Conservation (phyloP, 306 rosid species). For the Fagus sylvatica region DNA sequence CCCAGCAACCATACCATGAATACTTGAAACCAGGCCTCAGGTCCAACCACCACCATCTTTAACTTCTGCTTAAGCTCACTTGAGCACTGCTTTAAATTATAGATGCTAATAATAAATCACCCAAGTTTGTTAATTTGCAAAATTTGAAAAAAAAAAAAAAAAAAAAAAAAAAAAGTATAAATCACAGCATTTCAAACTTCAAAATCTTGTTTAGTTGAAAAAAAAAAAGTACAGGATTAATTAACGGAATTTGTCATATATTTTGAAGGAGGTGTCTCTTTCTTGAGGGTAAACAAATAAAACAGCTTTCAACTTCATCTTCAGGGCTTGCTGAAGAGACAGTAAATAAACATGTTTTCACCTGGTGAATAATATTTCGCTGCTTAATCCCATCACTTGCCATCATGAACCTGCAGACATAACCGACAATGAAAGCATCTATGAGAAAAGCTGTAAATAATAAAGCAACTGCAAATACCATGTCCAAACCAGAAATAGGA, state of each 20-base stretch:
- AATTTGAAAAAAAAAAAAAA: background rate
- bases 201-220: background rate
- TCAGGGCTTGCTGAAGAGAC: background rate
- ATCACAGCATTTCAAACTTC: background rate
- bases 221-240: background rate
- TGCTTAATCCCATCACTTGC: conserved; percentile 96
- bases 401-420: conserved; percentile 75
- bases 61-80: too few species aligned
- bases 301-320: background rate
- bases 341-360: conserved; percentile 15
- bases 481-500: background rate
- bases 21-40: background rate
- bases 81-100: too few species aligned
- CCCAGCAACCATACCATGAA: background rate
- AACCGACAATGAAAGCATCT: conserved; percentile 25
- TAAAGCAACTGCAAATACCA: background rate
- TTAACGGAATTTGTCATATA: too few species aligned
- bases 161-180: background rate
- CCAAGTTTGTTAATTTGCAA: background rate
- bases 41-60: background rate
- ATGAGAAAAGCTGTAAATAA: conserved; percentile 27
- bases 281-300: background rate
- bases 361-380: conserved; percentile 69
- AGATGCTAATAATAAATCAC: background rate
- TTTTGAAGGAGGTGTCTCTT: too few species aligned